Evolutionary conservation across 2,329 filamentous ascomycete species (phyloP), one percentile per base, ranked within the genome.

Genomic region (Nannizziopsis barbatae): DNA sequence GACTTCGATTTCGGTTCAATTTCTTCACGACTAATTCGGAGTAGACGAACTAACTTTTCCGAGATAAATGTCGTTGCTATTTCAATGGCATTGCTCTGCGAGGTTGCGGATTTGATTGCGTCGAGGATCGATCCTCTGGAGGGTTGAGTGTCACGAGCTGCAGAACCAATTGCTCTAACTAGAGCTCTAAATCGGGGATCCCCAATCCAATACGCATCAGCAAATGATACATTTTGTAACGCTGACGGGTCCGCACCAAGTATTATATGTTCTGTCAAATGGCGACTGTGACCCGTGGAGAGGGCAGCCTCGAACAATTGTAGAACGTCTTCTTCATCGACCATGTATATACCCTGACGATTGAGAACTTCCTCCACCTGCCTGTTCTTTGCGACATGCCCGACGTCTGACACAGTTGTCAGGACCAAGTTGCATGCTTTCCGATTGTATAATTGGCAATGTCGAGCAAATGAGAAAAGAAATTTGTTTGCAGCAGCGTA

Each of bases 401-500:
- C 47, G 8, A 45, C 42, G 5, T 14, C 40, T 3, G n/a, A 12
- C 10, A 50, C 42, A 30, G 33, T 39, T 2, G 12, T n/a, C n/a
- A 50, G 41, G 15, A 30, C 18, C 7, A 50, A 5, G 12, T 18
- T 36, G 5, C 8, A 9, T 18, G 17, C 42, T 8, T 22, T 6
- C 15, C 33, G 32, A n/a, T 31, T 31, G 1, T n/a, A 27, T 9
- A 11, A 12, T 3, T 14, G n/a, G 9, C 47, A 40, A 20, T 50
- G 20, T 2, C 37, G 33, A 8, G 37, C 42, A 11, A 46, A 18
- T 6, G 43, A 17, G 12, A 38, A 33, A 3, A 46, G 27, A 31
- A 38, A 65, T 27, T 50, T 57, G 38, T 52, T 52, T 12, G 33
- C 53, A 31, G 54, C 51, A 22, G 45, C 39, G 44, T 53, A 53